phyloP scores from a whole-genome alignment of 2,329 filamentous ascomycete species.

The Verruconis gallopava region DNA sequence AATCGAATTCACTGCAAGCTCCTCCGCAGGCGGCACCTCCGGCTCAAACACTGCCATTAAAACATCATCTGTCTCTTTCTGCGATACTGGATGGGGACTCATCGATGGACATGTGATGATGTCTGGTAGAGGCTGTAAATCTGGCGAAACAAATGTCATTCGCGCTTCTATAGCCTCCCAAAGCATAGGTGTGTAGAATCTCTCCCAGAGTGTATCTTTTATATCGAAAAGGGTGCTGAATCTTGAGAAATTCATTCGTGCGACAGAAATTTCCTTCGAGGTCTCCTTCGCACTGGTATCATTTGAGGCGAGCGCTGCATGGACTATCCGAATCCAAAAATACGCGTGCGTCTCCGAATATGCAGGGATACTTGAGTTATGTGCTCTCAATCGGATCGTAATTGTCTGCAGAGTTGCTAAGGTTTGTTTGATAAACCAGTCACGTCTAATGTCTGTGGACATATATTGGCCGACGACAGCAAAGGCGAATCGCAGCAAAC shows the following conservation, averaged over 20 bases:
- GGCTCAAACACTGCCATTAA: neutral
- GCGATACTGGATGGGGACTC: neutral
- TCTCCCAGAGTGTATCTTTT: neutral
- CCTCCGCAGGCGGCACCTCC: conserved; percentile 1
- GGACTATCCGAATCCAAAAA: conserved; percentile 7
- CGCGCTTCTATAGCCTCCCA: conserved; percentile 3
- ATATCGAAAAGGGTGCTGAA: conserved; percentile 1
- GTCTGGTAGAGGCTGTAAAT: neutral
- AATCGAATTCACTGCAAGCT: neutral
- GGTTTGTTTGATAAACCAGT: neutral
- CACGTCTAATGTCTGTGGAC: neutral
- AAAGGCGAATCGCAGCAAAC: conserved; percentile 3
- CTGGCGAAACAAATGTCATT: neutral
- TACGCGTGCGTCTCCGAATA: conserved; percentile 5
- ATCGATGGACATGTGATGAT: neutral
- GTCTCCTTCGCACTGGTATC: neutral
- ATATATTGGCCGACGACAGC: neutral
- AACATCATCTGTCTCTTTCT: too few relatives aligned
- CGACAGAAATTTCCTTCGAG: neutral
- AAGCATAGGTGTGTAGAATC: neutral
- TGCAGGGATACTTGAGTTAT: neutral
- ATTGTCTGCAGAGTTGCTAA: neutral
- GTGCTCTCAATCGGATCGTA: conserved; percentile 1
- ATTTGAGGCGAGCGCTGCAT: conserved; percentile 1
- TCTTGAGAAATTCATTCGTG: neutral